Evolutionary conservation across 306 rosid genomes (phyloP), one percentile per base, ranked within the genome.

Genomic region (Erythrophleum fordii): DNA sequence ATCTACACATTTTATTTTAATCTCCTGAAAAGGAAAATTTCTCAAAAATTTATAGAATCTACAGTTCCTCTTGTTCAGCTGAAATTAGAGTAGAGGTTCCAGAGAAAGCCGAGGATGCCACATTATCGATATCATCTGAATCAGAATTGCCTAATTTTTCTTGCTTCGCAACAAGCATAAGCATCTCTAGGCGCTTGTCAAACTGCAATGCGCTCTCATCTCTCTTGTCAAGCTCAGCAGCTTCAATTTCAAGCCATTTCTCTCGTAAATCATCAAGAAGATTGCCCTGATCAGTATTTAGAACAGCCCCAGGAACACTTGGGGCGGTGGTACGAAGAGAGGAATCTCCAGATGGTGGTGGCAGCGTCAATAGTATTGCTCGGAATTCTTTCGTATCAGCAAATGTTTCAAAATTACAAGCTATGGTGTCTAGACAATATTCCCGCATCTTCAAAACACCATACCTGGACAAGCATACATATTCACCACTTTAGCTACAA

Each of bases 191-290:
- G 77, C 97, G 97, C 80, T 91, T 90, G 86, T 93, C 97, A 77
- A 95, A 93, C 49, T 90, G 88, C 59, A 95, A 80, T 46, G 97
- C 99, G 76, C 99, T 95, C 85, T 91, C 97, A 75, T 95, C 97
- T 88, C 99, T 91, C 90, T 89, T 8, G 79, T 95, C 97, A 72
- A 95, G 97, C 85, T 93, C 99, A 7, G 97, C 97, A 29, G 97
- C 99, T 85, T 95, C 99, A 82, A 91, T 92, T 88, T 91, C 97
- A 69, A 93, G 99, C 99, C 99, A 95, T 86, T 91, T 95, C 68
- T 95, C 99, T 83, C 99, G 85, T 69, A 95, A 77, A 85, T 95
- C 99, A 58, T 95, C 99, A 7, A 95, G 97, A 77, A 95, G 90
- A 81, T 95, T 95, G 80, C 80, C 90, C 78, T 91, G 99, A 80